These are phyloP conservation scores for Nidula niveotomentosa DNA, from an alignment of 1,284 basidiomycete genomes.

Conservation along the genomic window DNA sequence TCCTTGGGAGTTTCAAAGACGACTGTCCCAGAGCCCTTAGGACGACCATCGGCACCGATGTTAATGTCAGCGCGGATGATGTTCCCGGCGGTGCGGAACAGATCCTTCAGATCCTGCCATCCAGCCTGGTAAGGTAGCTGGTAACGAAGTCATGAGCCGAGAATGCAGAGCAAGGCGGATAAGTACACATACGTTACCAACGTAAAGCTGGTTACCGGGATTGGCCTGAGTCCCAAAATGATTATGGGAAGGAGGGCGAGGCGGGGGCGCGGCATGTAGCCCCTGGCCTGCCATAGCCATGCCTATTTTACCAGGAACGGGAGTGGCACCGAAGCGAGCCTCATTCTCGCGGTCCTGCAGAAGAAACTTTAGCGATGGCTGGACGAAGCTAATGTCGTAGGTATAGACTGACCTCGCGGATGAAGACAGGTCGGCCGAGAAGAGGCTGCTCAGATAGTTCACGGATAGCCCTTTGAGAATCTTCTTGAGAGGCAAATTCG, in stretches of 20 bases:
- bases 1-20: conserved; percentile 92
- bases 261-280: conserved; percentile 69
- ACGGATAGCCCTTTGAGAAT: conserved; percentile 81
- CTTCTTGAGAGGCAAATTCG: conserved; percentile 85
- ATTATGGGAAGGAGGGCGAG: conserved; percentile 74
- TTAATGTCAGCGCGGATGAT: conserved; percentile 95
- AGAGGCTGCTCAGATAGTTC: conserved; percentile 88
- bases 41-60: conserved; percentile 87
- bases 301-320: conserved; percentile 91
- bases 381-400: background rate
- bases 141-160: background rate
- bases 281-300: conserved; percentile 87
- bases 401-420: conserved; percentile 76
- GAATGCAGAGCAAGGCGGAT: conserved; percentile 6
- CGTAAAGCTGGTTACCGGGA: conserved; percentile 88
- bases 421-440: conserved; percentile 92
- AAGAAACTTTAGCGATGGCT: conserved; percentile 2
- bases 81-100: conserved; percentile 93
- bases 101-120: conserved; percentile 98
- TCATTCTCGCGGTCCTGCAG: conserved; percentile 92
- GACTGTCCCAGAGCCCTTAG: conserved; percentile 94
- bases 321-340: conserved; percentile 91
- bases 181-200: conserved; percentile 75
- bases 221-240: conserved; percentile 55
- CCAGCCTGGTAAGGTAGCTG: conserved; percentile 94